phyloP scores from a whole-genome alignment of 2,329 filamentous ascomycete genomes.

The Byssoonygena ceratinophila region DNA sequence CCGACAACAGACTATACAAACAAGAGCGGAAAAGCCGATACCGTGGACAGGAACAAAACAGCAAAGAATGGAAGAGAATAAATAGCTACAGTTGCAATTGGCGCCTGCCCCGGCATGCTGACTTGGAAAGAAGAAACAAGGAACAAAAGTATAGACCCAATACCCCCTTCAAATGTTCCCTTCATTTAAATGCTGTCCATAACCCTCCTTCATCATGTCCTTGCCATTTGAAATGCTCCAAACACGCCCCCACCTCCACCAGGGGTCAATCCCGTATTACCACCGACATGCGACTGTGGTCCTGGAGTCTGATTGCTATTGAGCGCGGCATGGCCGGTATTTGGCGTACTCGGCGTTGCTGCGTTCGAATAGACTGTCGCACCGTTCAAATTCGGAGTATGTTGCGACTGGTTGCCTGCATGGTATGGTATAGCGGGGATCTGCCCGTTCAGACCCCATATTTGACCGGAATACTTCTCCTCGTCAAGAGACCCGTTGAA shows the following conservation, averaged over 20 bases:
- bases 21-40: background rate
- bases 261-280: constrained; percentile 50
- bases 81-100: constrained; percentile 8
- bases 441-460: constrained; percentile 79
- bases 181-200: constrained; percentile 1
- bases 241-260: constrained; percentile 65
- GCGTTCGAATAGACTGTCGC: constrained; percentile 39
- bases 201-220: constrained; percentile 6
- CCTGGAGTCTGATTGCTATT: constrained; percentile 35
- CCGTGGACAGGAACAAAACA: constrained; percentile 1
- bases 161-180: constrained; percentile 9
- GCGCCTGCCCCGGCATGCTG: constrained; percentile 16
- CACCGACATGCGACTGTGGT: constrained; percentile 42
- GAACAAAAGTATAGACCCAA: constrained; percentile 2
- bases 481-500: constrained; percentile 73
- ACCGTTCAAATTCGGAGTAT: constrained; percentile 47
- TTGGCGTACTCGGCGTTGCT: constrained; percentile 58
- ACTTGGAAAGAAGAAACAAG: background rate
- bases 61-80: constrained; percentile 12
- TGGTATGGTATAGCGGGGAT: constrained; percentile 44
- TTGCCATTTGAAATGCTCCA: constrained; percentile 50
- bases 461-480: constrained; percentile 71
- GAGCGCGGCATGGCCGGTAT: constrained; percentile 44
- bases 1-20: constrained; percentile 1
- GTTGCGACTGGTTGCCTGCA: constrained; percentile 32